A percentile compares a stretch with the other conserved stretches of the same genome.
Conservation (phyloP, 192 early-diverging fungal genomes). For the Coemansia sp. region DNA sequence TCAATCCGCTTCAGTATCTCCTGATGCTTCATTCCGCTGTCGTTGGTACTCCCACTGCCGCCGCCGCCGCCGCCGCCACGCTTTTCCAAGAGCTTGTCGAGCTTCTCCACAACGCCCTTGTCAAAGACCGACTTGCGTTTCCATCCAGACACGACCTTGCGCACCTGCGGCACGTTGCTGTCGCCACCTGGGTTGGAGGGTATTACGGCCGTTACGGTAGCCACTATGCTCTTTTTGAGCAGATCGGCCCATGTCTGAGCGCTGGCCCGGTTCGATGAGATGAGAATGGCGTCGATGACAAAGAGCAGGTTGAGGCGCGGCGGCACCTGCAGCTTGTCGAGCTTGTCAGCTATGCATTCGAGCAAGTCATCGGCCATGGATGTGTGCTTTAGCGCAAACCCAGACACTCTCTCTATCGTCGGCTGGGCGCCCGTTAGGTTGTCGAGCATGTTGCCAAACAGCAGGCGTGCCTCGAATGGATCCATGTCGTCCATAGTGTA, state of each 20-base stretch:
- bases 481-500: slow-evolving; percentile 50
- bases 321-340: slow-evolving; percentile 36
- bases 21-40: slow-evolving; percentile 38
- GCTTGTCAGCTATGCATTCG: slow-evolving; percentile 51
- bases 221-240: slow-evolving; percentile 26
- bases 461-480: slow-evolving; percentile 50
- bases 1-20: slow-evolving; percentile 56
- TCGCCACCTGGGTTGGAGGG: slow-evolving; percentile 45
- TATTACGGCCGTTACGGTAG: slow-evolving; percentile 25
- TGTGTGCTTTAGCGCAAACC: slow-evolving; percentile 45
- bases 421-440: slow-evolving; percentile 48
- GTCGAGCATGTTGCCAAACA: slow-evolving; percentile 54
- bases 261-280: background rate
- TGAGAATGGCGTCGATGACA: slow-evolving; percentile 50
- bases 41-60: slow-evolving; percentile 18
- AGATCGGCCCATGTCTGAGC: slow-evolving; percentile 30
- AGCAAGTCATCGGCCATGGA: slow-evolving; percentile 43
- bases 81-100: slow-evolving; percentile 21
- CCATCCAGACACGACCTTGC: slow-evolving; percentile 42
- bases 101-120: slow-evolving; percentile 2
- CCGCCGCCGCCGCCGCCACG: slow-evolving; percentile 13
- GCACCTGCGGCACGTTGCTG: slow-evolving; percentile 37
- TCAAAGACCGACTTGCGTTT: slow-evolving; percentile 25
- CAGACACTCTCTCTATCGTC: slow-evolving; percentile 38
- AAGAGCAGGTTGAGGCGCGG: slow-evolving; percentile 52